Evolutionary conservation across 108 stramenopile genomes (phyloP).

Genomic region (Nitzschia sp.): DNA sequence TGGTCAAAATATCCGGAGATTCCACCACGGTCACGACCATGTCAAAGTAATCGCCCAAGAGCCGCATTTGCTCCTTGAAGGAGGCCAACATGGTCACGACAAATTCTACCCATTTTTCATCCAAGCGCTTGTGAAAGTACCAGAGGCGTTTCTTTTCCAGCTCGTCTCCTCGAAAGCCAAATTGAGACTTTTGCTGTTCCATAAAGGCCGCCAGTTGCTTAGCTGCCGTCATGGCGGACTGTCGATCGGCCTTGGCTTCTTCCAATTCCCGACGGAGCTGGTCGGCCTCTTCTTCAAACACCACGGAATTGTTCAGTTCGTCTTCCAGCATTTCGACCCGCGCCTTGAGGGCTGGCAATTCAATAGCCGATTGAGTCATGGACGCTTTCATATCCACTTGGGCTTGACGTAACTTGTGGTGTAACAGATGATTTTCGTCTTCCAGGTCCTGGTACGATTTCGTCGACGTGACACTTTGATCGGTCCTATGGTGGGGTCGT

Average conservation of each 20-base stretch:
- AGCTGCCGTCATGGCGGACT: conserved; percentile 31
- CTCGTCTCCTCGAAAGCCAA: conserved; percentile 32
- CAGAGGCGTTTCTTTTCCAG: conserved; percentile 11
- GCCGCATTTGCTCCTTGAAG: conserved; percentile 42
- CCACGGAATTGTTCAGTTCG: conserved; percentile 14
- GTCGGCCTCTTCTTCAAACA: conserved; percentile 25
- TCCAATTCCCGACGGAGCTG: conserved; percentile 34
- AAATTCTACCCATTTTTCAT: conserved; percentile 43
- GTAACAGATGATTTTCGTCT: conserved; percentile 19
- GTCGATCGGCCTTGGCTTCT: conserved; percentile 33
- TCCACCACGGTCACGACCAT: conserved; percentile 41
- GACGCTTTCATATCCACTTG: conserved; percentile 28
- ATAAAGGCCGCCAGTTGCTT: conserved; percentile 31
- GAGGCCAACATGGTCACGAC: conserved; percentile 31
- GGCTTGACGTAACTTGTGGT: conserved; percentile 17
- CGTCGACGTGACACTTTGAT: conserved; percentile 1
- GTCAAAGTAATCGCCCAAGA: conserved; percentile 41
- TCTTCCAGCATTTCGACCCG: conserved; percentile 29
- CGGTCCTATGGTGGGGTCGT: not conserved
- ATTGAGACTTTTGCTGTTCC: conserved; percentile 33
- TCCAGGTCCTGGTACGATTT: conserved; percentile 29
- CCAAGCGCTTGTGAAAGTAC: conserved; percentile 26
- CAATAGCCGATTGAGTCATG: conserved; percentile 31
- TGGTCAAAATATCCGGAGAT: conserved; percentile 35
- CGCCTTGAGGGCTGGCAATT: conserved; percentile 39